Evolutionary conservation across 352 stramenopile species (phyloP), one percentile per base, ranked within the genome.

Genomic region (Phytophthora capsici): DNA sequence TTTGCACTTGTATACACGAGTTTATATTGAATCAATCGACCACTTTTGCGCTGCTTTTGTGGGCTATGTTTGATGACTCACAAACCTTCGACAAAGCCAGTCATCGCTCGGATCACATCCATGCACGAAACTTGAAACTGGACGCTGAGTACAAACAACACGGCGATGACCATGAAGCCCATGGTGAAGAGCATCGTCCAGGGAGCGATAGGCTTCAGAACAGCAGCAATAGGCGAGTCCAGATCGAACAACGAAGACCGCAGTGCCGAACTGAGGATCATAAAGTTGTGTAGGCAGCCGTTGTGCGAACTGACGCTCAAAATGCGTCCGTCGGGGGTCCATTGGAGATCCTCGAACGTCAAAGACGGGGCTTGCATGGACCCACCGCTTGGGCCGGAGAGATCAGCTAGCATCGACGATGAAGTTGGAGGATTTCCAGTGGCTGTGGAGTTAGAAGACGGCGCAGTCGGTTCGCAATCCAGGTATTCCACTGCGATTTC

Each of bases 231-330:
- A 41, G 75, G 72, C 57, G 80, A 86, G 47, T 88, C 76, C 26
- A 84, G 57, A 43, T 89, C 75, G 40, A 89, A 88, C 12, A 92
- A 59, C 4, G 83, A 83, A 44, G 80, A 56, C 9, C 73, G 77
- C 41, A 90, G 66, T n/a, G 80, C 78, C 43, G 82, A 89, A 57
- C 73, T 87, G 22, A 90, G 65, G 45, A 93, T 87, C 72, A 91
- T 88, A 51, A 96, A 98, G 66, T 95, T 97, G 73, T 96, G 89
- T n/a, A 98, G 69, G 48, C 78, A 90, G 12, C 94, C 94, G 13
- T 78, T 84, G 50, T 85, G 75, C 22, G 88, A 94, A 37, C 84
- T 85, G 22, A 97, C 89, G 43, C 88, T 97, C 48, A 98, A 70
- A 43, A 98, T 96, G 1, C 93, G 90, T 0, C 94, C 93, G 66